A percentile compares a stretch with the other conserved stretches of the same genome.
phyloP scores from a whole-genome alignment of 495 filamentous ascomycete genomes.

The Hypoxylon crocopeplum region DNA sequence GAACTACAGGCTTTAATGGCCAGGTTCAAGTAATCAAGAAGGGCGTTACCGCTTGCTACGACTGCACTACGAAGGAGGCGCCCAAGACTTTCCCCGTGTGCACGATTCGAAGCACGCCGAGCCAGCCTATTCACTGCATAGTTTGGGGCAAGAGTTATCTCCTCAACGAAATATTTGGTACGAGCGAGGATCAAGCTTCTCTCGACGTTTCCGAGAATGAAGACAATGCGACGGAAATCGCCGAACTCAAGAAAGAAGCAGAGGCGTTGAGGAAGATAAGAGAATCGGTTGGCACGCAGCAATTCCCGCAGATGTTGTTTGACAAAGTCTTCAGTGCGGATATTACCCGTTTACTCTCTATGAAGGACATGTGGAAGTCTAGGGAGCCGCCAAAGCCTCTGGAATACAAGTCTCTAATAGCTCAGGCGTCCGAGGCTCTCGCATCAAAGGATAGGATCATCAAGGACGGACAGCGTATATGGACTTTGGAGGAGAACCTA shows the following conservation, averaged over 20 bases:
- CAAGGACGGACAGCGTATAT: slow-evolving; percentile 74
- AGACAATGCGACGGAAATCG: slow-evolving; percentile 90
- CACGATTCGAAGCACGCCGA: slow-evolving; percentile 93
- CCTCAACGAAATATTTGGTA: slow-evolving; percentile 90
- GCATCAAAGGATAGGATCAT: slow-evolving; percentile 62
- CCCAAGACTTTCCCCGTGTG: slow-evolving; percentile 94
- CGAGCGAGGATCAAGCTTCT: slow-evolving; percentile 80
- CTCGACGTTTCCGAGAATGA: slow-evolving; percentile 79
- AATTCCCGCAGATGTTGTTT: slow-evolving; percentile 85
- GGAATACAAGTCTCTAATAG: slow-evolving; percentile 61
- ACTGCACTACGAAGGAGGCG: slow-evolving; percentile 86
- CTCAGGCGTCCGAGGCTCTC: slow-evolving; percentile 54
- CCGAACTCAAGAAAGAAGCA: slow-evolving; percentile 81
- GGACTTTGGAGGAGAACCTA: slow-evolving; percentile 82
- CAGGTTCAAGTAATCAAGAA: slow-evolving; percentile 97
- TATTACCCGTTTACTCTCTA: slow-evolving; percentile 79
- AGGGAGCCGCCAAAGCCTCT: slow-evolving; percentile 76
- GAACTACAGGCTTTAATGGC: slow-evolving; percentile 97
- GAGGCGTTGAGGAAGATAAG: slow-evolving; percentile 83
- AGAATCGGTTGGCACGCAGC: slow-evolving; percentile 77
- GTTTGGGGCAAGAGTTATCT: slow-evolving; percentile 99
- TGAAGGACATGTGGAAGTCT: slow-evolving; percentile 97
- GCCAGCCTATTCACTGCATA: slow-evolving; percentile 97
- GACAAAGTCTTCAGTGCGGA: slow-evolving; percentile 92
- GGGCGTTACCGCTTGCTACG: slow-evolving; percentile 95